Evolutionary conservation across 2,329 filamentous ascomycete species (phyloP).

Genomic region (Chrysoporthe cubensis): DNA sequence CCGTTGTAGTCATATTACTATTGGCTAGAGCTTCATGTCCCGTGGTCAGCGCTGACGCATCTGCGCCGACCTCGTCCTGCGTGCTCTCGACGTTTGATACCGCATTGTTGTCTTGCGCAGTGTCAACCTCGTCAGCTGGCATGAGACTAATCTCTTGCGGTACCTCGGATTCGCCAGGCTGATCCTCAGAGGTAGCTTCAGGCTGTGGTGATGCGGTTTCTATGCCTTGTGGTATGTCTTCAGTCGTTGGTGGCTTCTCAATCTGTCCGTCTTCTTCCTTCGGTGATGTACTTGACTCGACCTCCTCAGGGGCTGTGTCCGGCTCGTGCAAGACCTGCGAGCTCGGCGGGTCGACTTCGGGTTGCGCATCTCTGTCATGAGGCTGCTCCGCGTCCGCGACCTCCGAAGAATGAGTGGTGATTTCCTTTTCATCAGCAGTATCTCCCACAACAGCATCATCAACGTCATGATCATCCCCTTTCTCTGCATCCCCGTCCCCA

Average conservation of each 20-base stretch:
- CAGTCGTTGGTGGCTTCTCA: not conserved
- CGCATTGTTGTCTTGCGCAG: not conserved
- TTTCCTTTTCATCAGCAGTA: conserved; percentile 27
- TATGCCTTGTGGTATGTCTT: conserved; percentile 1
- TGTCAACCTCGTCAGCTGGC: not conserved
- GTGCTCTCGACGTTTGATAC: not conserved
- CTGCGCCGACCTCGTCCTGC: not conserved
- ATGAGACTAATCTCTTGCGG: not conserved
- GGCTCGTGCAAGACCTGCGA: conserved; percentile 2
- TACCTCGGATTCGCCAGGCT: not conserved
- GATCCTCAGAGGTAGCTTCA: not conserved
- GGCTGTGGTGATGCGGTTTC: conserved; percentile 2
- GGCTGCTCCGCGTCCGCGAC: conserved; percentile 7
- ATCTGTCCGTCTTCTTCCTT: not conserved
- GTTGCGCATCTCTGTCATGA: too few species aligned
- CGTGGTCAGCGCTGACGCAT: not conserved
- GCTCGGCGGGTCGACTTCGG: conserved; percentile 6
- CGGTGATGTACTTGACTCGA: not conserved
- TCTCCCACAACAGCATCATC: conserved; percentile 23
- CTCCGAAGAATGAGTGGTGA: conserved; percentile 8
- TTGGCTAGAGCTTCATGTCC: not conserved
- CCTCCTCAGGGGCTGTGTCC: not conserved
- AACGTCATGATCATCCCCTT: conserved; percentile 26
- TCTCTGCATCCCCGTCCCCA: conserved; percentile 18
- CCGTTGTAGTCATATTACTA: not conserved